phyloP scores from a whole-genome alignment of 805 yeast genomes.

The Candida alai region DNA sequence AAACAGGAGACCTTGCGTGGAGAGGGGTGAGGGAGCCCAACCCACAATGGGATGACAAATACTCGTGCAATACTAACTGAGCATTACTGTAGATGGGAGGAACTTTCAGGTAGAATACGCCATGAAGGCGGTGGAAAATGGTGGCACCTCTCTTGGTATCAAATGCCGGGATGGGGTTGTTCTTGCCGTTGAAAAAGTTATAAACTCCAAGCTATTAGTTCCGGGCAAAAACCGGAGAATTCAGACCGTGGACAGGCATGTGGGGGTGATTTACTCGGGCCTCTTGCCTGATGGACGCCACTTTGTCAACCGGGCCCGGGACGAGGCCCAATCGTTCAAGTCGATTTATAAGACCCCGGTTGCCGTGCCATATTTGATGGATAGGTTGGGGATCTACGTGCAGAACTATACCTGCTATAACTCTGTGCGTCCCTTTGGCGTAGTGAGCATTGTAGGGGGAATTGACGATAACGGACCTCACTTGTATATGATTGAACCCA shows the following conservation, averaged over 20 bases:
- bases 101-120: slow-evolving; percentile 98
- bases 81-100: slow-evolving; percentile 75
- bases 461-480: slow-evolving; percentile 88
- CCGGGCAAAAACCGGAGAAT: slow-evolving; percentile 87
- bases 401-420: slow-evolving; percentile 95
- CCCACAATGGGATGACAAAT: too few relatives aligned
- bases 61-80: slow-evolving; percentile 32
- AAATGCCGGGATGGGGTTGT: slow-evolving; percentile 91
- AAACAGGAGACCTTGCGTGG: too few relatives aligned
- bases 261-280: slow-evolving; percentile 95
- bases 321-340: slow-evolving; percentile 80
- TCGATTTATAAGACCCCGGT: slow-evolving; percentile 72
- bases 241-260: slow-evolving; percentile 88
- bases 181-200: slow-evolving; percentile 94
- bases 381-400: slow-evolving; percentile 83
- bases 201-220: slow-evolving; percentile 80
- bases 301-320: slow-evolving; percentile 86
- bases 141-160: slow-evolving; percentile 92
- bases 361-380: slow-evolving; percentile 77
- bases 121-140: slow-evolving; percentile 94
- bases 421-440: slow-evolving; percentile 97
- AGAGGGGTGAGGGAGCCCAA: too few relatives aligned
- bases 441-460: slow-evolving; percentile 90
- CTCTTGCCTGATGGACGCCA: slow-evolving; percentile 95
- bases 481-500: slow-evolving; percentile 94